These are phyloP conservation scores for Nepenthes gracilis DNA, from an alignment of 148 eudicot genomes.

Conservation along the genomic window DNA sequence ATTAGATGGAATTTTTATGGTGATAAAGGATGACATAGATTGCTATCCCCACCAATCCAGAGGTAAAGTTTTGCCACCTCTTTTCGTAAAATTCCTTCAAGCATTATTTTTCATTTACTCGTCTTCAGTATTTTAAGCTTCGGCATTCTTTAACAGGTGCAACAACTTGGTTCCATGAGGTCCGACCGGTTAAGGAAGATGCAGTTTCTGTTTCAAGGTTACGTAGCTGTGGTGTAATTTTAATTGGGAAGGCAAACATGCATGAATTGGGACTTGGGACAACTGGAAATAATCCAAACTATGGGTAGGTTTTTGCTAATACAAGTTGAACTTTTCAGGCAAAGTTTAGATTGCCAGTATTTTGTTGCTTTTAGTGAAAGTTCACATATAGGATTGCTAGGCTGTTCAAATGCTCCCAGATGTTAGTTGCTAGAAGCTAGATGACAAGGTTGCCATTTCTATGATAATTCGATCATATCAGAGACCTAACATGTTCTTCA, in stretches of 20 bases:
- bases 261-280: constrained; percentile 94
- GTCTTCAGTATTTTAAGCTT: neutral
- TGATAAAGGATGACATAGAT: constrained; percentile 97
- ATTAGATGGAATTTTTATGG: constrained; percentile 87
- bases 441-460: no score
- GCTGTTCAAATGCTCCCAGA: no score
- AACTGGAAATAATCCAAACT: constrained; percentile 85
- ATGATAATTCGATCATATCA: no score
- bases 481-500: no score
- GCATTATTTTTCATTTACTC: neutral
- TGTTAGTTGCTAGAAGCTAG: no score
- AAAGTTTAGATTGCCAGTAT: no score
- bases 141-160: constrained; percentile 41
- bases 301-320: constrained; percentile 43
- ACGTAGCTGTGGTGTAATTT: constrained; percentile 82
- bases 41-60: constrained; percentile 80
- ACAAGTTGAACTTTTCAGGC: no score
- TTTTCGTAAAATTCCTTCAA: neutral
- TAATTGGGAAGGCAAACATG: constrained; percentile 98
- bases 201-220: constrained; percentile 74
- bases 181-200: constrained; percentile 62
- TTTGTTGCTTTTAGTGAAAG: no score
- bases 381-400: no score
- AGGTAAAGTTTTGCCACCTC: constrained; percentile 25
- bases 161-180: constrained; percentile 87